phyloP scores from a whole-genome alignment of 805 yeast species.

The Zygosaccharomyces bisporus region DNA sequence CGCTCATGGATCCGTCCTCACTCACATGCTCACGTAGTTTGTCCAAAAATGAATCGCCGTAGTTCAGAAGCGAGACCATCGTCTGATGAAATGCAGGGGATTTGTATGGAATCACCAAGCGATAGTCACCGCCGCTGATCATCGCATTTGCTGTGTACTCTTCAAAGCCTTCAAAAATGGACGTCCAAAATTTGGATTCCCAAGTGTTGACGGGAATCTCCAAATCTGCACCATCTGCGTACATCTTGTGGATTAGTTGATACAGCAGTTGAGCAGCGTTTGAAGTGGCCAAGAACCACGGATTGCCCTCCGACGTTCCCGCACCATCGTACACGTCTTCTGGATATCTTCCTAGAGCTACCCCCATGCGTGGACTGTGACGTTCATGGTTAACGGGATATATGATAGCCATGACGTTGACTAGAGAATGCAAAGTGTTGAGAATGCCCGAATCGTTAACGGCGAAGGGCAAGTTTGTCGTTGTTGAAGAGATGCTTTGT shows the following conservation, averaged over 20 bases:
- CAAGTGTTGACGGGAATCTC: constrained; percentile 34
- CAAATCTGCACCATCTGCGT: constrained; percentile 42
- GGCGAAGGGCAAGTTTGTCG: constrained; percentile 47
- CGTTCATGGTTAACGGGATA: constrained; percentile 70
- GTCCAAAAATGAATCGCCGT: constrained; percentile 64
- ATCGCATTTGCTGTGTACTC: not conserved
- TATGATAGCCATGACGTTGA: constrained; percentile 63
- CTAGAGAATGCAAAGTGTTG: constrained; percentile 60
- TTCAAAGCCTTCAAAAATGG: constrained; percentile 19
- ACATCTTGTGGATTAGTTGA: constrained; percentile 48
- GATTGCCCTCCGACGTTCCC: constrained; percentile 74
- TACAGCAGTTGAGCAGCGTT: constrained; percentile 63
- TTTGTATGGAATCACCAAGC: constrained; percentile 28
- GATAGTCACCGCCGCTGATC: constrained; percentile 15
- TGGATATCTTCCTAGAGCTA: constrained; percentile 87
- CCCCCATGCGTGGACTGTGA: constrained; percentile 42
- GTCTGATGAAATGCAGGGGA: constrained; percentile 45
- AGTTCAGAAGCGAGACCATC: constrained; percentile 44
- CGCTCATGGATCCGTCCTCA: constrained; percentile 70
- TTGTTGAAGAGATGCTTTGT: not conserved
- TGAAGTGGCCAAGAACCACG: constrained; percentile 84
- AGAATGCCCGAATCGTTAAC: constrained; percentile 54
- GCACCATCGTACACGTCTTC: constrained; percentile 85
- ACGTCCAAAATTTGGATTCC: constrained; percentile 28
- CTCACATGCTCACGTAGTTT: constrained; percentile 58